Conservation (phyloP, 78 protist genomes). For the Speleostelium caveatum region DNA sequence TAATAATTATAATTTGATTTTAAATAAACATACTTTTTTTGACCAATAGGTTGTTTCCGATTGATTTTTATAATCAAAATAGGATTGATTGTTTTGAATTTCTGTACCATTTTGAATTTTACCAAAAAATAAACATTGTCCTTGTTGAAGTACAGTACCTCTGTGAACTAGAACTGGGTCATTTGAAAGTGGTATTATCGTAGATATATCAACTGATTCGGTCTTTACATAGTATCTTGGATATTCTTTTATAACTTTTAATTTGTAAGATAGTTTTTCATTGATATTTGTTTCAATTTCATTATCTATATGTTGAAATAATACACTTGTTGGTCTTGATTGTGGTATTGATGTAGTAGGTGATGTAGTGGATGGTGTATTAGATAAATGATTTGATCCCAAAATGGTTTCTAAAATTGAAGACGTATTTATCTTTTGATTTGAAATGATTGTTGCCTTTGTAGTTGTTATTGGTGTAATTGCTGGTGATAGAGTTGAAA, state of each 20-base stretch:
- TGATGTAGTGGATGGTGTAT: neutral
- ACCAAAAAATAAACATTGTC: slow-evolving; percentile 53
- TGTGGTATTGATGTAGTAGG: neutral
- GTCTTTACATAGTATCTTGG: slow-evolving; percentile 52
- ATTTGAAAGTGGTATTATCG: neutral
- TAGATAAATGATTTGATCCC: slow-evolving; percentile 3
- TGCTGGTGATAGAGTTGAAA: slow-evolving; percentile 14
- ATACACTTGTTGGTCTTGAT: neutral
- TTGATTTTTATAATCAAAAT: neutral
- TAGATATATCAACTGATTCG: slow-evolving; percentile 41
- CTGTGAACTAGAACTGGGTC: slow-evolving; percentile 64
- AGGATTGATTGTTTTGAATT: neutral
- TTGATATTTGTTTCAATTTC: slow-evolving; percentile 45
- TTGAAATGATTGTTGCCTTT: neutral
- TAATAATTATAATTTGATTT: neutral
- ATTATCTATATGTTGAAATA: slow-evolving; percentile 12
- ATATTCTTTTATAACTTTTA: neutral
- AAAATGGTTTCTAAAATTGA: neutral
- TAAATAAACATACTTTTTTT: too few relatives aligned
- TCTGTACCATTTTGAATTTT: slow-evolving; percentile 22
- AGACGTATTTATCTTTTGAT: neutral
- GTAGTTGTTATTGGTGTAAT: neutral
- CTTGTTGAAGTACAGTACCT: slow-evolving; percentile 39
- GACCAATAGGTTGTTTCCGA: neutral
- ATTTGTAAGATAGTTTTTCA: slow-evolving; percentile 1